phyloP scores from a whole-genome alignment of 148 eudicot genomes.

The Fagopyrum tataricum region DNA sequence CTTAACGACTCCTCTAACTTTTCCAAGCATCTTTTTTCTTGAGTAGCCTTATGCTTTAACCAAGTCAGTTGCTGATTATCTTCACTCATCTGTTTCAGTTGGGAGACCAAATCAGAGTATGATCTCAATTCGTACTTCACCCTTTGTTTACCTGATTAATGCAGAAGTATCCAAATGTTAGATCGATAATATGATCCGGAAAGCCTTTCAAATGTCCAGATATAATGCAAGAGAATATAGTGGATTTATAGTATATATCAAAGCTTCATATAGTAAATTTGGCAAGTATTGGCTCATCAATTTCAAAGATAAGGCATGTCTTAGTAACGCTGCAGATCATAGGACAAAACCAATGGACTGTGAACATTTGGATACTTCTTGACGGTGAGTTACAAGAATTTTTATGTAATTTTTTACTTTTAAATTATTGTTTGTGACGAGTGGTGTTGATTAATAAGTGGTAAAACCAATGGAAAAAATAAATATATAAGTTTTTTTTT shows the following conservation, averaged over 20 bases:
- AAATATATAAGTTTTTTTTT: too few relatives aligned
- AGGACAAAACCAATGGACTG: too few relatives aligned
- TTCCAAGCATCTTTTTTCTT: conserved; percentile 39
- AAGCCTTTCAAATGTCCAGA: neutral
- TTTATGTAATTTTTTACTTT: too few relatives aligned
- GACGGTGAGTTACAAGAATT: too few relatives aligned
- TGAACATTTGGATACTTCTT: too few relatives aligned
- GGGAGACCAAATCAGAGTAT: conserved; percentile 52
- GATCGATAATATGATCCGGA: neutral
- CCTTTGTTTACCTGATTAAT: conserved; percentile 46
- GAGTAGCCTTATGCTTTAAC: conserved; percentile 45
- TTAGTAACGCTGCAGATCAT: neutral
- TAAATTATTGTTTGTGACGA: too few relatives aligned
- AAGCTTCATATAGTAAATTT: neutral
- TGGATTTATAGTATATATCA: neutral
- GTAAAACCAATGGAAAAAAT: too few relatives aligned
- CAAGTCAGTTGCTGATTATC: conserved; percentile 59
- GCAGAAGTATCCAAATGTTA: conserved; percentile 4
- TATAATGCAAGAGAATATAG: neutral
- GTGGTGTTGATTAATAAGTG: too few relatives aligned
- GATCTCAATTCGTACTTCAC: conserved; percentile 60
- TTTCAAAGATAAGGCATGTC: conserved; percentile 1
- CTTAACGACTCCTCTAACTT: conserved; percentile 44
- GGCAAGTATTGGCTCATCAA: neutral
- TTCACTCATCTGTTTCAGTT: conserved; percentile 62